Conservation (phyloP, 805 yeast species). For the Kluyveromyces dobzhanskii region DNA sequence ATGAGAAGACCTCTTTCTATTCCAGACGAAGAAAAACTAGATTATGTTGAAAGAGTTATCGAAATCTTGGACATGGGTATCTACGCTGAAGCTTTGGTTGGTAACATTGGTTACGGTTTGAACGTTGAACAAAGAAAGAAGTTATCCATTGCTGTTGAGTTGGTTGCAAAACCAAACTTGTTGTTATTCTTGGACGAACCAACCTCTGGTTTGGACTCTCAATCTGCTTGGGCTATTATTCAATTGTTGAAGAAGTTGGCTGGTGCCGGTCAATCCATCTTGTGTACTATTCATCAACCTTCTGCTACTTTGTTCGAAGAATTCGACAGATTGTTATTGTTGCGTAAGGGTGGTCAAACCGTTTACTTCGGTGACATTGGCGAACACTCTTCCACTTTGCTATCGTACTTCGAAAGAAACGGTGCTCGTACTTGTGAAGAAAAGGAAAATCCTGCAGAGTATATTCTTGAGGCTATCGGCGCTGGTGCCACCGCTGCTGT, state of each 20-base stretch:
- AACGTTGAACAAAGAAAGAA: constrained; percentile 38
- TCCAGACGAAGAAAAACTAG: constrained; percentile 34
- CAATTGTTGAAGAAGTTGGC: constrained; percentile 38
- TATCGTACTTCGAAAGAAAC: constrained; percentile 52
- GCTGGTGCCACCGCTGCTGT: constrained; percentile 38
- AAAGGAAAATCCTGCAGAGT: constrained; percentile 37
- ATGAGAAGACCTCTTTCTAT: constrained; percentile 41
- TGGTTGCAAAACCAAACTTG: constrained; percentile 40
- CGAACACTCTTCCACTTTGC: constrained; percentile 39
- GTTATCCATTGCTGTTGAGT: constrained; percentile 38
- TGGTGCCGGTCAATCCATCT: constrained; percentile 41
- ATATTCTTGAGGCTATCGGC: constrained; percentile 38
- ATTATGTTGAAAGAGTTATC: constrained; percentile 45
- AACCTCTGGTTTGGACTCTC: constrained; percentile 46
- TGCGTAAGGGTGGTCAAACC: constrained; percentile 44
- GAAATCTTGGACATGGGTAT: constrained; percentile 41
- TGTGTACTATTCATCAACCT: constrained; percentile 52
- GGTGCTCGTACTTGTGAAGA: constrained; percentile 56
- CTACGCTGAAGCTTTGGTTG: constrained; percentile 47
- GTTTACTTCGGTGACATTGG: constrained; percentile 30
- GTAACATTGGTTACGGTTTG: constrained; percentile 35
- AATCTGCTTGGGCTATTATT: constrained; percentile 45
- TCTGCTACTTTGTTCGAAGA: constrained; percentile 41
- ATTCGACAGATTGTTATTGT: constrained; percentile 39
- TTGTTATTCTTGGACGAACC: constrained; percentile 44